These are phyloP conservation scores for Saccharomyces kudriavzevii DNA, from an alignment of 805 yeast genomes.

Conservation along the genomic window DNA sequence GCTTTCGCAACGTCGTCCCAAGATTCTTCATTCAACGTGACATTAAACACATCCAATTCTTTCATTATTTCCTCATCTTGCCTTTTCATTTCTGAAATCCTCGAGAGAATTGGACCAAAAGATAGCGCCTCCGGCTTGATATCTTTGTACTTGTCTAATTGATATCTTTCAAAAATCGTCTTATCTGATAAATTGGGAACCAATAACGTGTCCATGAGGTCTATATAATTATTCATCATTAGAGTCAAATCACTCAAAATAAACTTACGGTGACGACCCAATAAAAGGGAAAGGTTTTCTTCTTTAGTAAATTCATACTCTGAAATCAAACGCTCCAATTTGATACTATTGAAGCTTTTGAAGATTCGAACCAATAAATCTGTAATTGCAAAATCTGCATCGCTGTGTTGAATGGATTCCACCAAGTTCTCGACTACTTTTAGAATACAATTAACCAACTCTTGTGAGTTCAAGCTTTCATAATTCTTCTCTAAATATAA, in stretches of 20 bases:
- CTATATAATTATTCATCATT: background rate
- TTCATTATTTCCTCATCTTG: conserved; percentile 33
- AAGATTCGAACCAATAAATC: conserved; percentile 45
- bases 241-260: background rate
- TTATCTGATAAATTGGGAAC: background rate
- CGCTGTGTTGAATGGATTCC: conserved; percentile 57
- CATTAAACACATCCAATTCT: conserved; percentile 23
- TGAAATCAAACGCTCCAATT: conserved; percentile 46
- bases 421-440: conserved; percentile 53
- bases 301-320: conserved; percentile 50
- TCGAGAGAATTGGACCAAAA: conserved; percentile 24
- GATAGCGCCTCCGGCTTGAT: background rate
- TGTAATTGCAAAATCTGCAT: conserved; percentile 53
- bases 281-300: conserved; percentile 15
- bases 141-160: background rate
- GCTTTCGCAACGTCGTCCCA: conserved; percentile 26
- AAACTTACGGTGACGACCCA: conserved; percentile 11
- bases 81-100: conserved; percentile 30
- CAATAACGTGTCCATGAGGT: background rate
- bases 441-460: conserved; percentile 37
- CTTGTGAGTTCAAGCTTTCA: conserved; percentile 26
- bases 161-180: background rate
- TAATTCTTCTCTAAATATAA: conserved; percentile 26
- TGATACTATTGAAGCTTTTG: conserved; percentile 38
- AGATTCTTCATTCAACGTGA: conserved; percentile 17